Base-by-base conservation (phyloP, 106 monocot species). In the Triglochin maritima region DNA sequence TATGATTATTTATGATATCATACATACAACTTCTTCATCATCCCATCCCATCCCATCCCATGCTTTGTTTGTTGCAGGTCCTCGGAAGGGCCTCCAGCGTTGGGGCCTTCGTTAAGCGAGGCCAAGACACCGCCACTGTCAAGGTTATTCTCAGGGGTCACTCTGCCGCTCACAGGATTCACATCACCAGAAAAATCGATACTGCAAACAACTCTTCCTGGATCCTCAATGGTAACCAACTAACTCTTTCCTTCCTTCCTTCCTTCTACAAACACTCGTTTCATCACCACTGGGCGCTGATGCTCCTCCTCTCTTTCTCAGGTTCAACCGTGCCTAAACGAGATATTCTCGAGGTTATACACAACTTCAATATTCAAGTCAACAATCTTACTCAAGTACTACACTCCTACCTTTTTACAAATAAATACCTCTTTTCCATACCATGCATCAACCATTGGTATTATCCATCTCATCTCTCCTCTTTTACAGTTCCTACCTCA, bases 351-450 rank as follows among this genome's bases (percentile, higher is more conserved):
- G 84, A 91, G 53, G 64, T 92, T 44, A 92, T 92, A 69, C 81
- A 79, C 7, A 92, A 81, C 65, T 98, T 88, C 69, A 98, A 98
- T 77, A 98, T 98, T 61, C 98, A 98, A 92, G 92, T 98, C 72
- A 89, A 86, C 71, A 98, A 98, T 80, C 72, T 98, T 29, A 98
- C 98, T 46, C 98, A 98, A 72, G 96, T 96, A 44, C 44, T 15
- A 14, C 2, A 4, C 61, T 51, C 44, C 48, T 59, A 9, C 13
- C 46, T 45, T 16, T 52, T 67, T 67, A 14, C 3, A 43, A 56
- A 59, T 11, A 8, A 52, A 52, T 6, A 11, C 7, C 11, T 52
- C 11, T 52, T 29, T 29, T 29, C 29, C 29, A 29, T 29, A 29
- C 29, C 29, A 29, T 29, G 29, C 9, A 11, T 52, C 11, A 52